Evolutionary conservation across 164 flowering plant species (phyloP), one percentile per base, ranked within the genome.

Genomic region (Chloranthus sessilifolius): DNA sequence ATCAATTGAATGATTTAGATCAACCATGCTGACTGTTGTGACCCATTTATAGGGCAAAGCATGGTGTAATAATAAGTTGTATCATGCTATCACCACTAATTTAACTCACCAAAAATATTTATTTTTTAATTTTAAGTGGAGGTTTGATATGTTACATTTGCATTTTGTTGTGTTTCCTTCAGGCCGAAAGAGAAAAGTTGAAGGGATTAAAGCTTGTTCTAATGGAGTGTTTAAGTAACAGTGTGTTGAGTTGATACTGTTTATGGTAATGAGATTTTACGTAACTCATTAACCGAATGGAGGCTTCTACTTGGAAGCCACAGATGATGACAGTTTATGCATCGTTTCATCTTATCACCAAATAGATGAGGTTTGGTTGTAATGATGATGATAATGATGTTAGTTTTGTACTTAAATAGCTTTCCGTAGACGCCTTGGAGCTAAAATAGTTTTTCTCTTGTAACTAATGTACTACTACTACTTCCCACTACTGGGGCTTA

Each of bases 111-210:
- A n/a, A n/a, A n/a, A n/a, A n/a, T n/a, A n/a, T n/a, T n/a, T n/a
- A n/a, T n/a, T n/a, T n/a, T n/a, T n/a, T n/a, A n/a, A n/a, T n/a
- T n/a, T n/a, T n/a, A n/a, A n/a, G n/a, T 10, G 5, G 17, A 16
- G 26, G 16, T 30, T 21, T 16, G 12, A 4, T 12, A 3, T 24
- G 26, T 14, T 19, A 19, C 5, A 24, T 26, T 4, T 27, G 22
- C 37, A 9, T 27, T 24, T 36, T 5, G 25, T 46, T 47, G 25
- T 19, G 8, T 56, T 47, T 20, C 57, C 43, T 70, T 68, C 83
- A 83, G 92, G 47, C 37, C 56, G 80, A 70, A 10, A 72, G 63
- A 62, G 63, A 55, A 51, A 79, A 75, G 67, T 72, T 77, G 88
- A 59, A 63, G 10, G 74, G 66, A 37, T 28, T 81, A 71, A 71